These are phyloP conservation scores for Cardamine resedifolia DNA, from an alignment of 345 rosid species.

Conservation along the genomic window DNA sequence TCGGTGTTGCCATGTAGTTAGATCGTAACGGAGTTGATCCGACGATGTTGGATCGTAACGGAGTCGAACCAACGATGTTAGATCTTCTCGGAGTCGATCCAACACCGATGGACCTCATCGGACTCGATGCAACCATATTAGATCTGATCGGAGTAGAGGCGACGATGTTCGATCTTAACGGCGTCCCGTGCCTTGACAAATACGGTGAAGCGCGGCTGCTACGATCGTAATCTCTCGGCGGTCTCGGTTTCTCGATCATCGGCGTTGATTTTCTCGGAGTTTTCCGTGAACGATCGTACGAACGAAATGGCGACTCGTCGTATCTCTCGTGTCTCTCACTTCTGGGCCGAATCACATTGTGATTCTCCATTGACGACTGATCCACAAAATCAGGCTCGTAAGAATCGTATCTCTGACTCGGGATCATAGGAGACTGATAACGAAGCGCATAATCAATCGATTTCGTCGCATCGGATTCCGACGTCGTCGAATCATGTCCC, in stretches of 20 bases:
- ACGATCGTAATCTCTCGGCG: slow-evolving; percentile 27
- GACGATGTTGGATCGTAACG: slow-evolving; percentile 28
- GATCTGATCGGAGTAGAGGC: slow-evolving; percentile 34
- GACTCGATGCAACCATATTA: slow-evolving; percentile 28
- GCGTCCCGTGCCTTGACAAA: slow-evolving; percentile 34
- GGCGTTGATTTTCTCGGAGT: slow-evolving; percentile 27
- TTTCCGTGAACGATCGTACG: slow-evolving; percentile 25
- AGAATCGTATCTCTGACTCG: slow-evolving; percentile 9
- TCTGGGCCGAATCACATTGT: not conserved
- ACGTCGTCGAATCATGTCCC: slow-evolving; percentile 27
- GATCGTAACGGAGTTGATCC: slow-evolving; percentile 36
- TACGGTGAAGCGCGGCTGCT: slow-evolving; percentile 34
- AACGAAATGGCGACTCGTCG: slow-evolving; percentile 20
- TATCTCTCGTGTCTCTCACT: slow-evolving; percentile 10
- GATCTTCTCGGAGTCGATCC: slow-evolving; percentile 37
- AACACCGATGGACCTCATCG: slow-evolving; percentile 26
- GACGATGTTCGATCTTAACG: slow-evolving; percentile 37
- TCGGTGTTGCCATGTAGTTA: slow-evolving; percentile 33
- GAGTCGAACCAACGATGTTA: slow-evolving; percentile 22
- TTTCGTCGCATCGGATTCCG: slow-evolving; percentile 8
- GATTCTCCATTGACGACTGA: not conserved
- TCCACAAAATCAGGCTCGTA: slow-evolving; percentile 20
- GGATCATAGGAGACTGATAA: slow-evolving; percentile 18
- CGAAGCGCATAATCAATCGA: slow-evolving; percentile 2
- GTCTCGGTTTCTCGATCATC: slow-evolving; percentile 20